Conservation (phyloP, 2,329 filamentous ascomycete species). For the Stachybotrys echinatus region DNA sequence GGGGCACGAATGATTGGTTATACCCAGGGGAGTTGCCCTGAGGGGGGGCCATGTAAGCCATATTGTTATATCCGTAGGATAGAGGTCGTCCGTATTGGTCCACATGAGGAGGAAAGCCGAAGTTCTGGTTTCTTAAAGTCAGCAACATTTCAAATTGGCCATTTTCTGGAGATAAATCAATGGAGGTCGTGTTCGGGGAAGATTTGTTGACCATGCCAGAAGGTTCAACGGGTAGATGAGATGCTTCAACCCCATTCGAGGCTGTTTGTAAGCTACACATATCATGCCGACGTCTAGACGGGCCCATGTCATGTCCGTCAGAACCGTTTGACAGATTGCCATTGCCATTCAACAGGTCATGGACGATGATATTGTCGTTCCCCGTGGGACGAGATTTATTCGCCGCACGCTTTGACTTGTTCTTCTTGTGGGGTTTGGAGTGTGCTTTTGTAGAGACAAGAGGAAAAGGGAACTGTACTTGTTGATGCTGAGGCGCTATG, state of each 20-base stretch:
- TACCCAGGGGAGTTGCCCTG: constrained; percentile 45
- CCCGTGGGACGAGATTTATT: constrained; percentile 35
- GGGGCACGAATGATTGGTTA: constrained; percentile 38
- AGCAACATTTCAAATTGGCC: constrained; percentile 70
- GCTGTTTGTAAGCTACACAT: constrained; percentile 11
- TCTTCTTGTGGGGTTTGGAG: constrained; percentile 38
- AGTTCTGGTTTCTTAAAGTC: constrained; percentile 64
- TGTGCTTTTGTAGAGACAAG: constrained; percentile 24
- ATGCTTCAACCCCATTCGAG: background rate
- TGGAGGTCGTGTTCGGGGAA: background rate
- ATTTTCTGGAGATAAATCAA: constrained; percentile 64
- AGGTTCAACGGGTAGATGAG: background rate
- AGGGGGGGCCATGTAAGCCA: constrained; percentile 44
- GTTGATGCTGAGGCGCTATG: constrained; percentile 55
- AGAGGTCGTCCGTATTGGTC: constrained; percentile 33
- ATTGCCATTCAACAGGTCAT: background rate
- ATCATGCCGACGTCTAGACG: constrained; percentile 22
- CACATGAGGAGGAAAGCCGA: constrained; percentile 44
- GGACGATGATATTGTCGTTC: constrained; percentile 10
- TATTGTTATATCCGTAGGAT: constrained; percentile 37
- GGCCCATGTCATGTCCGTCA: constrained; percentile 14
- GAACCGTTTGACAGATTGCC: background rate
- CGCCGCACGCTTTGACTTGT: constrained; percentile 36
- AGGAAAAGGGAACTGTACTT: constrained; percentile 49
- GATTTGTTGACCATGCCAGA: background rate